Conservation (phyloP, 2,329 filamentous ascomycete genomes). For the Coniochaeta sp. region DNA sequence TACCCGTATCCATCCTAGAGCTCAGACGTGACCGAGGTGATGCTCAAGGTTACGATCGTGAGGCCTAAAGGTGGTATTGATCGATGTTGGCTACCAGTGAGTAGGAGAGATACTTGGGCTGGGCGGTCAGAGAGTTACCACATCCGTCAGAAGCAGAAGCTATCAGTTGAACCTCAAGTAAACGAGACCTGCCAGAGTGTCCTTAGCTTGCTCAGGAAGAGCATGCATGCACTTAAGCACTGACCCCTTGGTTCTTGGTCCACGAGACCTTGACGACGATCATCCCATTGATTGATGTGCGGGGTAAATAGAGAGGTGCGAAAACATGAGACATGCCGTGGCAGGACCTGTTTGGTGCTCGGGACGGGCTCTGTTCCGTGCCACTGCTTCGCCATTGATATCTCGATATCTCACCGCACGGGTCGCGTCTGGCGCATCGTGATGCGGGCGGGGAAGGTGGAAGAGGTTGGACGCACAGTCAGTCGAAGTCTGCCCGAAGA, state of each 20-base stretch:
- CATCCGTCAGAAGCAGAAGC: too few species aligned
- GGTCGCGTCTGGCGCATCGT: neutral
- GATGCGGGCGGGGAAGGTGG: neutral
- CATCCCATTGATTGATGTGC: constrained; percentile 4
- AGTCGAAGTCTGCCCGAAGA: neutral
- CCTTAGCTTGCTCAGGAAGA: too few species aligned
- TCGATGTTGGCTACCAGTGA: too few species aligned
- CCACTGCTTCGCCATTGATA: neutral
- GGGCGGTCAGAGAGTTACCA: too few species aligned
- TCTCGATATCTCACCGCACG: neutral
- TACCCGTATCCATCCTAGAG: too few species aligned
- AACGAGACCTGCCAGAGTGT: too few species aligned
- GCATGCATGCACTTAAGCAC: neutral
- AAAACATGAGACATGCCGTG: constrained; percentile 2
- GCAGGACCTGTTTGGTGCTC: neutral
- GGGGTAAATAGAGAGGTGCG: constrained; percentile 3
- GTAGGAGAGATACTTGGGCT: too few species aligned
- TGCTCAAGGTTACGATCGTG: too few species aligned
- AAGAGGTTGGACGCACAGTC: neutral
- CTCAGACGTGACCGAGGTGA: too few species aligned
- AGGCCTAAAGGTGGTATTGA: too few species aligned
- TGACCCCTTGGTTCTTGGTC: neutral
- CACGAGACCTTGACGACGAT: neutral
- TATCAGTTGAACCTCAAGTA: too few species aligned
- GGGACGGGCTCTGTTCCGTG: neutral